A percentile compares a stretch with the other conserved stretches of the same genome.
These are phyloP conservation scores for Candida pseudoviswanathii DNA, from an alignment of 1,139 yeast species.

Conservation along the genomic window DNA sequence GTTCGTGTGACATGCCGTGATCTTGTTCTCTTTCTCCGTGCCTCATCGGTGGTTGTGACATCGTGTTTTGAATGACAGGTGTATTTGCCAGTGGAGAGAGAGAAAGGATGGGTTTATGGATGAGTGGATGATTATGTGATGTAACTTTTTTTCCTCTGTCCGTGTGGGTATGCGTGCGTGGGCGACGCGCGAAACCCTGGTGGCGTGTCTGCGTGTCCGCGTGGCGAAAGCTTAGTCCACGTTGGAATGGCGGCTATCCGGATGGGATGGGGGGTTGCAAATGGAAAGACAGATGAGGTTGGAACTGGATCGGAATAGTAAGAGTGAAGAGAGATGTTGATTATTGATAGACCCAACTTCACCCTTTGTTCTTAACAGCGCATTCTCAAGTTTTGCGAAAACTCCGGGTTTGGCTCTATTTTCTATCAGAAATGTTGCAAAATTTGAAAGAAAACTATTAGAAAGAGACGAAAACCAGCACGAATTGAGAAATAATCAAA, in stretches of 20 bases:
- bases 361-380: too few relatives aligned
- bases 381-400: not conserved
- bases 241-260: not conserved
- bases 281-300: not conserved
- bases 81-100: not conserved
- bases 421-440: not conserved
- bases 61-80: not conserved
- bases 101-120: not conserved
- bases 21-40: not conserved
- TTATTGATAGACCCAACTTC: too few relatives aligned
- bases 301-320: too few relatives aligned
- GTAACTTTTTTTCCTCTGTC: not conserved
- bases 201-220: not conserved
- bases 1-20: conserved; percentile 9
- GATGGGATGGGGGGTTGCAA: not conserved
- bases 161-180: not conserved
- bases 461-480: not conserved
- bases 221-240: not conserved
- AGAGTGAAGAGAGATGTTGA: too few relatives aligned
- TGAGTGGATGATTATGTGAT: not conserved
- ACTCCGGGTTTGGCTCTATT: not conserved
- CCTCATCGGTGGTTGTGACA: not conserved
- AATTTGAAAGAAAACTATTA: not conserved
- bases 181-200: not conserved
- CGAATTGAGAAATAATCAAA: too few relatives aligned